These are phyloP conservation scores for Colletotrichum liaoningense DNA, from an alignment of 2,329 filamentous ascomycete genomes.

Conservation along the genomic window DNA sequence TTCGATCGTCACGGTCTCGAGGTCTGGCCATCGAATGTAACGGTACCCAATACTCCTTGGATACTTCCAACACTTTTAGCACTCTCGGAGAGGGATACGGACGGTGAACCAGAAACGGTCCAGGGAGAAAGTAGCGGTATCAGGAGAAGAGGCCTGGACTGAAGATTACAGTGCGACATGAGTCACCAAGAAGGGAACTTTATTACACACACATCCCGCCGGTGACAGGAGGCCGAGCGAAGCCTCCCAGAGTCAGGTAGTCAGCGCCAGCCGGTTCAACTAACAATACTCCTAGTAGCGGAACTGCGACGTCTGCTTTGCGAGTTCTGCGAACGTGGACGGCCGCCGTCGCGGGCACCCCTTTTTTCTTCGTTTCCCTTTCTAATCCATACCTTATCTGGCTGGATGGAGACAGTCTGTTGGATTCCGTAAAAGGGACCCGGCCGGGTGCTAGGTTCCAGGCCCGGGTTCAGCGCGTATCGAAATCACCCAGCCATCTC, in stretches of 20 bases:
- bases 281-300: no score
- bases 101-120: slow-evolving; percentile 1
- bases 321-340: not conserved
- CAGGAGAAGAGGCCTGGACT: not conserved
- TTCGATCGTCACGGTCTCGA: slow-evolving; percentile 26
- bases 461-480: slow-evolving; percentile 30
- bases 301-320: no score
- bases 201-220: slow-evolving; percentile 6
- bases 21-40: slow-evolving; percentile 27
- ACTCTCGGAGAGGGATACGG: not conserved
- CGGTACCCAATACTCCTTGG: slow-evolving; percentile 15
- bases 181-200: not conserved
- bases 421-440: not conserved
- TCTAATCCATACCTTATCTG: slow-evolving; percentile 20
- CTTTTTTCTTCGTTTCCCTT: not conserved
- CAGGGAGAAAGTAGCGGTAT: not conserved
- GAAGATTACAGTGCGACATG: slow-evolving; percentile 1
- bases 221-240: not conserved
- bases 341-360: not conserved
- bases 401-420: not conserved
- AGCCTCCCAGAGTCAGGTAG: not conserved
- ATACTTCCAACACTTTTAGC: not conserved
- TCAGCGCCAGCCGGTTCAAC: no score
- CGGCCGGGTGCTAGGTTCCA: not conserved
- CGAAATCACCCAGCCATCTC: slow-evolving; percentile 35